Evolutionary conservation across 768 basidiomycete species (phyloP).

Genomic region (Cytidiella melzeri): DNA sequence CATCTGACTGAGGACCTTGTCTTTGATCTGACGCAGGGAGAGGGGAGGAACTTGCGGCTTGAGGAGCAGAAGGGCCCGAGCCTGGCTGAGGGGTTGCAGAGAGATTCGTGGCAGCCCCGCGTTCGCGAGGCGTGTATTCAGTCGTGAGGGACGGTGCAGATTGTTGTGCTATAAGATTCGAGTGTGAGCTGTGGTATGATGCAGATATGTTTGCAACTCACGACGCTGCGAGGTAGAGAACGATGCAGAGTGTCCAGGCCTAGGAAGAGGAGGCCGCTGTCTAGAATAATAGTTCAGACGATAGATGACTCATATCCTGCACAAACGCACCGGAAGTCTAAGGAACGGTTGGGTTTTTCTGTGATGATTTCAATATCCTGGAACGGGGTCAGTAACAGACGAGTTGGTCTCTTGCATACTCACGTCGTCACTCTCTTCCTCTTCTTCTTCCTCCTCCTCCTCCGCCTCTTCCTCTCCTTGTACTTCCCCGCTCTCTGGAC

Average conservation of each 20-base stretch:
- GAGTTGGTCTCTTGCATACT: constrained; percentile 9
- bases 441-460: constrained; percentile 27
- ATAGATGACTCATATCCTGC: background rate
- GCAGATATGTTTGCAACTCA: too few species aligned
- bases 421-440: constrained; percentile 42
- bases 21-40: constrained; percentile 13
- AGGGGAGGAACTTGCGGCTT: background rate
- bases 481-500: constrained; percentile 10
- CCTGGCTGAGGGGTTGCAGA: constrained; percentile 22
- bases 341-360: constrained; percentile 65
- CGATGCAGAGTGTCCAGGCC: background rate
- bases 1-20: constrained; percentile 33
- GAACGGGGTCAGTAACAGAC: background rate
- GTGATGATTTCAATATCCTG: constrained; percentile 91
- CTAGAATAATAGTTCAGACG: background rate
- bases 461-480: constrained; percentile 17
- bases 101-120: constrained; percentile 41
- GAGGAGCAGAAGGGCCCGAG: background rate
- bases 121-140: constrained; percentile 72
- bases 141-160: constrained; percentile 68
- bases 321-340: constrained; percentile 62
- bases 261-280: constrained; percentile 1
- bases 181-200: too few species aligned
- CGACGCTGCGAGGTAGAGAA: constrained; percentile 24
- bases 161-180: constrained; percentile 29